Evolutionary conservation across 2,329 filamentous ascomycete genomes (phyloP).

Genomic region (Colletotrichum sp.): DNA sequence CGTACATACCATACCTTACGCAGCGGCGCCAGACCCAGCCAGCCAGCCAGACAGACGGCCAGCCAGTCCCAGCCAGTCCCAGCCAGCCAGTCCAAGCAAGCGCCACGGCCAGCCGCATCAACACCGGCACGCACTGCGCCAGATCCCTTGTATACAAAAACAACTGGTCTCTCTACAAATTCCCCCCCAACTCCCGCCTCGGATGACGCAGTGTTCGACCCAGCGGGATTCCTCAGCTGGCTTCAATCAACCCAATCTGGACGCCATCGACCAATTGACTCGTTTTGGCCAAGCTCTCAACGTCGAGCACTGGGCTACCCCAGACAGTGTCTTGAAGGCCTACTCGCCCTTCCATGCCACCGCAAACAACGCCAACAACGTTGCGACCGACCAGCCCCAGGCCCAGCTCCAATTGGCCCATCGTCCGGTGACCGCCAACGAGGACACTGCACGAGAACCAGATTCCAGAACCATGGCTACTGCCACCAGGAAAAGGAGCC

Average conservation of each 20-base stretch:
- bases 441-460: background rate
- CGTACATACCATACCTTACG: background rate
- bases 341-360: slow-evolving; percentile 17
- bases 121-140: background rate
- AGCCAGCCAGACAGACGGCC: background rate
- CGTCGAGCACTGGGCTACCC: slow-evolving; percentile 18
- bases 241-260: slow-evolving; percentile 16
- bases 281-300: slow-evolving; percentile 16
- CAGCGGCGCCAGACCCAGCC: background rate
- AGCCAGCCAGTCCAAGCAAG: background rate
- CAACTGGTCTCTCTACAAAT: background rate
- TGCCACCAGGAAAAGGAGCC: slow-evolving; percentile 27
- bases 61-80: background rate
- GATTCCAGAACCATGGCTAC: slow-evolving; percentile 9
- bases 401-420: slow-evolving; percentile 12
- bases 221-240: slow-evolving; percentile 20
- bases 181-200: background rate
- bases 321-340: slow-evolving; percentile 11
- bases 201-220: slow-evolving; percentile 21
- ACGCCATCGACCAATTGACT: slow-evolving; percentile 20
- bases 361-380: background rate
- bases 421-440: slow-evolving; percentile 12
- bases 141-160: background rate
- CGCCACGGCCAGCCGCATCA: background rate
- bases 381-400: background rate